phyloP scores from a whole-genome alignment of 1,139 yeast genomes.

The Debaryomyces udenii region DNA sequence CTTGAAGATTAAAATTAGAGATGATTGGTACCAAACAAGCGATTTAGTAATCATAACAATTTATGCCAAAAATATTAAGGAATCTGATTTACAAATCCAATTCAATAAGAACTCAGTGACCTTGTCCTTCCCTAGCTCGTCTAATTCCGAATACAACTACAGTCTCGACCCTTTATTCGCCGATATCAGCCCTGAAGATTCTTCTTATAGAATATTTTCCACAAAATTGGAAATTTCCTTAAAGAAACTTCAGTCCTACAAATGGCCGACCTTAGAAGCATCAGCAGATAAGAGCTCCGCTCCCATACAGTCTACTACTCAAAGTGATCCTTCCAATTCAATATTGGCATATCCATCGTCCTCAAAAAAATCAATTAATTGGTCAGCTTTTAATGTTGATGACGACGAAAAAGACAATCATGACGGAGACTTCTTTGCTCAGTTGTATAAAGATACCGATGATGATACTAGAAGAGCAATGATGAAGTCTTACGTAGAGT shows the following conservation, averaged over 20 bases:
- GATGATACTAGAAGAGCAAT: constrained; percentile 90
- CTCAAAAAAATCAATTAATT: constrained; percentile 61
- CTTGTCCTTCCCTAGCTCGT: constrained; percentile 50
- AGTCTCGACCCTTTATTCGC: constrained; percentile 54
- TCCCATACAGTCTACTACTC: constrained; percentile 12
- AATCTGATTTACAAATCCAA: constrained; percentile 40
- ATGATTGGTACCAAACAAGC: constrained; percentile 79
- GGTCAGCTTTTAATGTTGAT: constrained; percentile 68
- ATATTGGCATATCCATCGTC: constrained; percentile 61
- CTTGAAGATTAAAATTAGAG: constrained; percentile 50
- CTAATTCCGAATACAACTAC: constrained; percentile 51
- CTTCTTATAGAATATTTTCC: constrained; percentile 57
- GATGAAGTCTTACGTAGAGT: constrained; percentile 95
- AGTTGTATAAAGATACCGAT: constrained; percentile 77
- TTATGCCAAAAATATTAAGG: constrained; percentile 67
- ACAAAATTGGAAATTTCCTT: constrained; percentile 76
- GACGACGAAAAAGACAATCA: constrained; percentile 47
- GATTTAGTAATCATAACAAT: constrained; percentile 65
- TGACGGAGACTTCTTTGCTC: constrained; percentile 74
- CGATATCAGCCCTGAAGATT: constrained; percentile 49
- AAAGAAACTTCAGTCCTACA: constrained; percentile 33
- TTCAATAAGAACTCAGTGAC: constrained; percentile 36
- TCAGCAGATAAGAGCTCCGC: constrained; percentile 12
- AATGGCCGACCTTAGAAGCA: constrained; percentile 52
- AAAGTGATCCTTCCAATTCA: constrained; percentile 7